Base-by-base conservation (phyloP, 768 basidiomycete species). In the Naganishia vaughanmartiniae region DNA sequence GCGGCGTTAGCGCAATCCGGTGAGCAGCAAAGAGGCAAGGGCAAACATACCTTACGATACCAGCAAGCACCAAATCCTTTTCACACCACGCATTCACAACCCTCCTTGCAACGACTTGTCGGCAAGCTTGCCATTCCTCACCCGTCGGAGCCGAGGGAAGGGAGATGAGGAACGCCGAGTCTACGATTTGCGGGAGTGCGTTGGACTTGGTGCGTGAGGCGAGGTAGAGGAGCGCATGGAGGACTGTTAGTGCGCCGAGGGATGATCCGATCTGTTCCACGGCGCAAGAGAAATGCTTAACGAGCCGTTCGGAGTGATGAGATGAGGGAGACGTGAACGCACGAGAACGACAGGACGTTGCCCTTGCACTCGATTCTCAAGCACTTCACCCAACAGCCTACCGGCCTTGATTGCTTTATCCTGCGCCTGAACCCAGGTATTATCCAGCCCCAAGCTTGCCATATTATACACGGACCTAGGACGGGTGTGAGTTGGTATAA, bases 341-440 rank as follows among this genome's bases (percentile, higher is more conserved):
- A 83, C 83, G 39, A 85, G 76, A 5, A 82, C 76, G 10, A 83
- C 81, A 0, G 84, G 84, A 11, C 84, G 75, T 66, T 82, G 79
- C 7, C 84, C 84, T 69, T 84, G 84, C 0, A 84, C 81, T 26
- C 79, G 67, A 54, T 84, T 82, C 57, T 82, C 80, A n/a, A 85
- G 75, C 19, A 84, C 82, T 46, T 84, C 82, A 0, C 84, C 84
- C 7, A 85, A 78, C 2, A 85, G 67, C 10, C 79, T 66, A 11
- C 84, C 84, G 0, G 84, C 84, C 70, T 84, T 84, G 63, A 76
- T 76, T 0, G 84, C 83, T 42, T 82, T 77, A 70, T 85, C 84
- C 73, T 81, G 76, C n/a, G 74, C 75, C 53, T 79, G 78, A 57
- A 79, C 78, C 76, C 78, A 81, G 2, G 77, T 76, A 63, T 82